phyloP scores from a whole-genome alignment of 1,284 basidiomycete species.

The Cerioporus squamosus region DNA sequence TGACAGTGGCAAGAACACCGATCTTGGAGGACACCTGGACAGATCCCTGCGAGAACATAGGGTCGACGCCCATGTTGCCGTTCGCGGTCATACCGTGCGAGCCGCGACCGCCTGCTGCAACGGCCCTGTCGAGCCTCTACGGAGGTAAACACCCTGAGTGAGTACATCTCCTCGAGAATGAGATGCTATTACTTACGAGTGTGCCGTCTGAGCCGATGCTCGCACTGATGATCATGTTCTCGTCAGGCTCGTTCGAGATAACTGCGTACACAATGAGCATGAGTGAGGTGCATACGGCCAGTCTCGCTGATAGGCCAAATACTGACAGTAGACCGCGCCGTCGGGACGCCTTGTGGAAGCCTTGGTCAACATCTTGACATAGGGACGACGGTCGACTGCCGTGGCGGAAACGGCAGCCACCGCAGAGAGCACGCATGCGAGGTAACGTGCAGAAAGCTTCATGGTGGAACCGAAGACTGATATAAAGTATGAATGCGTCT shows the following conservation, averaged over 20 bases:
- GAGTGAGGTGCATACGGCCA: too few species aligned
- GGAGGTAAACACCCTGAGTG: not conserved
- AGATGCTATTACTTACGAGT: slow-evolving; percentile 11
- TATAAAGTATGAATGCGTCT: too few species aligned
- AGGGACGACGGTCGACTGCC: slow-evolving; percentile 3
- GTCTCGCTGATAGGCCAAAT: too few species aligned
- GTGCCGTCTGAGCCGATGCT: slow-evolving; percentile 23
- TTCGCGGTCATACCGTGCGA: slow-evolving; percentile 40
- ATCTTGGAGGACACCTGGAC: slow-evolving; percentile 44
- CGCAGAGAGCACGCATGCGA: slow-evolving; percentile 9
- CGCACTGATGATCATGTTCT: slow-evolving; percentile 26
- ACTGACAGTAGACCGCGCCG: slow-evolving; percentile 22
- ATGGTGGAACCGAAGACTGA: not conserved
- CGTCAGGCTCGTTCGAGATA: slow-evolving; percentile 28
- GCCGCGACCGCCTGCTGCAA: slow-evolving; percentile 44
- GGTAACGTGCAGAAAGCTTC: slow-evolving; percentile 7
- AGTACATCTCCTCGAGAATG: not conserved
- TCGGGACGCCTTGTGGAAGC: slow-evolving; percentile 7
- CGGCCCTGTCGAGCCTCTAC: slow-evolving; percentile 25
- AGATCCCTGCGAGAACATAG: slow-evolving; percentile 51
- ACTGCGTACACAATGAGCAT: slow-evolving; percentile 6
- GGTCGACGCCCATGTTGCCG: slow-evolving; percentile 40
- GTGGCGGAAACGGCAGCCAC: slow-evolving; percentile 10
- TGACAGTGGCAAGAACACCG: slow-evolving; percentile 49
- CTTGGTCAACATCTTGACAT: slow-evolving; percentile 16